Evolutionary conservation across 148 eudicot genomes (phyloP).

Genomic region (Gaultheria prostrata): DNA sequence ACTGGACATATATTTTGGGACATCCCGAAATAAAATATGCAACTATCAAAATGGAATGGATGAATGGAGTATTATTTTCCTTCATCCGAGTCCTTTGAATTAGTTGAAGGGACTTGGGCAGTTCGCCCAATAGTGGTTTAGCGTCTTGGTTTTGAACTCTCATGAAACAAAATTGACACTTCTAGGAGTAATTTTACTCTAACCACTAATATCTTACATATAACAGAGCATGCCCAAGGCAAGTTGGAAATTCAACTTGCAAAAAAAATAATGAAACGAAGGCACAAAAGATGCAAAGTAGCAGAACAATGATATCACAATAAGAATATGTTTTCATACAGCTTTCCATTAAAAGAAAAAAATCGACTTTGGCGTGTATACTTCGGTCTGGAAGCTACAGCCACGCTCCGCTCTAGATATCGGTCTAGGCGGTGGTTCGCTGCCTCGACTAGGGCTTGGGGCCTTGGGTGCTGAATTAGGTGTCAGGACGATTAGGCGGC

Average conservation of each 20-base stretch:
- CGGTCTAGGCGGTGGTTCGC: too few relatives aligned
- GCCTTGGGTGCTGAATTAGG: too few relatives aligned
- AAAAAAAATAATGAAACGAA: background rate
- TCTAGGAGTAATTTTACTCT: background rate
- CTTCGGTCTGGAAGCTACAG: background rate
- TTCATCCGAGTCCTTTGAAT: background rate
- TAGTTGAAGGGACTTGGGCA: background rate
- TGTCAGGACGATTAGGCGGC: too few relatives aligned
- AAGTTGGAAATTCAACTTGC: background rate
- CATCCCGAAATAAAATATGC: too few relatives aligned
- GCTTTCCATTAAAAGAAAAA: background rate
- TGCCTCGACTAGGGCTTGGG: too few relatives aligned
- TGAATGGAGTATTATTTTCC: background rate
- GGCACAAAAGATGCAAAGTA: background rate
- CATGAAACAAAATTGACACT: background rate
- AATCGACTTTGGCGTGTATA: background rate
- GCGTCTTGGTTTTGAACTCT: too few relatives aligned
- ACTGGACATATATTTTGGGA: too few relatives aligned
- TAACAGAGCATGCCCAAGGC: too few relatives aligned
- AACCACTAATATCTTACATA: too few relatives aligned
- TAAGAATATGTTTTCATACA: background rate
- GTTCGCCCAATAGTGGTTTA: background rate
- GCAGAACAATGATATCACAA: background rate
- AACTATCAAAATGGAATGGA: too few relatives aligned
- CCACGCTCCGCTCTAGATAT: background rate